phyloP scores from a whole-genome alignment of 2,329 filamentous ascomycete genomes.

The Aspergillus persii region DNA sequence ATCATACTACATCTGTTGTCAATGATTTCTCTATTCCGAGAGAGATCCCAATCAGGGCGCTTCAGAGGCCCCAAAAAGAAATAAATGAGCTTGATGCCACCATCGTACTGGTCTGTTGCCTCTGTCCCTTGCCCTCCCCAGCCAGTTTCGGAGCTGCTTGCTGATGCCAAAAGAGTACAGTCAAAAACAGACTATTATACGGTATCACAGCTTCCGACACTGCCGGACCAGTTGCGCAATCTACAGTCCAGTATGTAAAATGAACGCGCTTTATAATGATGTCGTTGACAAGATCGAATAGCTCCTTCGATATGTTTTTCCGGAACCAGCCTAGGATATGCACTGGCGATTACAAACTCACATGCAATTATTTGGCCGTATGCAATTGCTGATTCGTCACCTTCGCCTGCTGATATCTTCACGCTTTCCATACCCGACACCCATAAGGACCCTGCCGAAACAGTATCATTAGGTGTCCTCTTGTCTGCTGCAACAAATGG shows the following conservation, averaged over 20 bases:
- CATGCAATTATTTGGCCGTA: conserved; percentile 93
- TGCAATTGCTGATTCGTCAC: conserved; percentile 43
- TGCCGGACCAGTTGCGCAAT: conserved; percentile 73
- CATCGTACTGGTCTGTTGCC: conserved; percentile 36
- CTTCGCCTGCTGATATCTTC: conserved; percentile 61
- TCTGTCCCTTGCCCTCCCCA: background rate
- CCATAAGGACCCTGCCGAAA: conserved; percentile 64
- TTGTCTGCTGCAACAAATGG: conserved; percentile 75
- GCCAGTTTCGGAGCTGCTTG: background rate
- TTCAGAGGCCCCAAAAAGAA: conserved; percentile 37
- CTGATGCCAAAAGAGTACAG: conserved; percentile 44
- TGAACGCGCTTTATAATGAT: background rate
- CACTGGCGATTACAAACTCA: conserved; percentile 74
- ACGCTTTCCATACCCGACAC: conserved; percentile 75
- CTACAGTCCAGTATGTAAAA: conserved; percentile 60
- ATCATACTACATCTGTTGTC: conserved; percentile 13
- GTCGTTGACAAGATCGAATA: conserved; percentile 35
- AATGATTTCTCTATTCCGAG: conserved; percentile 22
- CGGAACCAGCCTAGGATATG: conserved; percentile 66
- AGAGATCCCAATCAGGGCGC: conserved; percentile 37
- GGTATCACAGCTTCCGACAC: conserved; percentile 77
- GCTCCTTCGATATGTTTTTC: conserved; percentile 65
- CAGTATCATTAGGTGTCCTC: conserved; percentile 77
- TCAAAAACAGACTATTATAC: conserved; percentile 81
- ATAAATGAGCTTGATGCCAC: conserved; percentile 31